Base-by-base conservation (phyloP, 345 rosid species). In the Hirschfeldia incana region DNA sequence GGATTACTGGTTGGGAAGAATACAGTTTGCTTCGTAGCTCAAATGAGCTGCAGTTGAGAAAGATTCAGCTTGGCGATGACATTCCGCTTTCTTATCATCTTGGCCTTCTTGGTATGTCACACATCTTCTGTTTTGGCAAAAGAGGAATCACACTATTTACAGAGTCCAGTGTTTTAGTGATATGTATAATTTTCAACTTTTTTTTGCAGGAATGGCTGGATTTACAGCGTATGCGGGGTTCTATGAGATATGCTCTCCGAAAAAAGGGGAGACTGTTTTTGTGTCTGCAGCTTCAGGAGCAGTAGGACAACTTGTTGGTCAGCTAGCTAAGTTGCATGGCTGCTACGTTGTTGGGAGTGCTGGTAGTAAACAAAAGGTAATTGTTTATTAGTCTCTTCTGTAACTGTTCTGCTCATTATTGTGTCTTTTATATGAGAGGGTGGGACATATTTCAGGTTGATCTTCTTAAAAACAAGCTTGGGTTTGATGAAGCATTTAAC, bases 231-330 rank as follows among this genome's bases (percentile, higher is more conserved):
- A 88, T 72, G 90, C 78, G 51, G 93, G 96, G 74, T 86, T 91
- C 63, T 68, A 83, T 12, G 91, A 91, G 83, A 84, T 89, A 27
- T 91, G 90, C 21, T 77, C 86, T 76, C 96, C 96, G 1, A 85
- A 80, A 72, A 77, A 81, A 72, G 93, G 88, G 26, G 93, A 91
- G 0, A 74, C 58, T 37, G 87, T 91, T 67, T 89, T 89, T 66
- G 89, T 91, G 36, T 91, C 93, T 74, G 93, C 93, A 0, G 91
- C 91, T 70, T 85, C 93, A 1, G 93, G 94, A 57, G 94, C 94
- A 1, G 92, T 88, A 6, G 94, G 94, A 21, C 94, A 90, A 72
- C 91, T 90, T 81, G 93, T 89, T 67, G 95, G 95, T 26, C 95
- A 91, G 80, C 81, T 91, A 11, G 93, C 96, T 69, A 89, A 91